Conservation (phyloP, 768 basidiomycete species). For the Tricholoma terreum region DNA sequence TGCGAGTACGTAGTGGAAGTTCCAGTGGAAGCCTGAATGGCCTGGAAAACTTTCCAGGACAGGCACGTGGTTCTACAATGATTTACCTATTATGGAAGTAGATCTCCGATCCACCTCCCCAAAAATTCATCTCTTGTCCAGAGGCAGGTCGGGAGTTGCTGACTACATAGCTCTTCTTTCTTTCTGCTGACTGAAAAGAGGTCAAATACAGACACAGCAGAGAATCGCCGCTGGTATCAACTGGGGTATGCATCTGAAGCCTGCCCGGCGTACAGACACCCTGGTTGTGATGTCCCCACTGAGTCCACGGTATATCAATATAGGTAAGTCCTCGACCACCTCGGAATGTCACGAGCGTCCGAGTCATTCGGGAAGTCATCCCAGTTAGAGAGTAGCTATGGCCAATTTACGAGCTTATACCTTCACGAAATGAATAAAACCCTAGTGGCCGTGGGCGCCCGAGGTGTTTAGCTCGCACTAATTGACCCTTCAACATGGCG, state of each 20-base stretch:
- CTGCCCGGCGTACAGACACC: too few relatives aligned
- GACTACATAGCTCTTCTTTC: background rate
- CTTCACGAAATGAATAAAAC: background rate
- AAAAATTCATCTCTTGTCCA: background rate
- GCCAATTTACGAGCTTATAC: background rate
- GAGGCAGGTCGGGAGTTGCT: background rate
- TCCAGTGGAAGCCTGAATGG: constrained; percentile 5
- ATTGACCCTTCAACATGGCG: background rate
- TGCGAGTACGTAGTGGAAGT: background rate
- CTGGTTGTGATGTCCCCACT: background rate
- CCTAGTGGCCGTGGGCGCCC: background rate
- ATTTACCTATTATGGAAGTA: constrained; percentile 15
- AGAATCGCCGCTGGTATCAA: background rate
- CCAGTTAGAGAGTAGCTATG: background rate
- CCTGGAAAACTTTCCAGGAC: constrained; percentile 10
- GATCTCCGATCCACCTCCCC: background rate
- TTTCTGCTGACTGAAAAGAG: background rate
- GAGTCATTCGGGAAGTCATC: background rate
- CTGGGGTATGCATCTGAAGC: background rate
- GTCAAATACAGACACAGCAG: background rate
- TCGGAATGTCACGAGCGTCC: background rate
- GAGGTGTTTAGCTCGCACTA: background rate
- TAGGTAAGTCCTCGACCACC: background rate
- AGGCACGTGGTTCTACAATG: constrained; percentile 5
- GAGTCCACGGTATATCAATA: background rate